Conservation (phyloP, 2,329 filamentous ascomycete genomes). For the Colletotrichum noveboracense region DNA sequence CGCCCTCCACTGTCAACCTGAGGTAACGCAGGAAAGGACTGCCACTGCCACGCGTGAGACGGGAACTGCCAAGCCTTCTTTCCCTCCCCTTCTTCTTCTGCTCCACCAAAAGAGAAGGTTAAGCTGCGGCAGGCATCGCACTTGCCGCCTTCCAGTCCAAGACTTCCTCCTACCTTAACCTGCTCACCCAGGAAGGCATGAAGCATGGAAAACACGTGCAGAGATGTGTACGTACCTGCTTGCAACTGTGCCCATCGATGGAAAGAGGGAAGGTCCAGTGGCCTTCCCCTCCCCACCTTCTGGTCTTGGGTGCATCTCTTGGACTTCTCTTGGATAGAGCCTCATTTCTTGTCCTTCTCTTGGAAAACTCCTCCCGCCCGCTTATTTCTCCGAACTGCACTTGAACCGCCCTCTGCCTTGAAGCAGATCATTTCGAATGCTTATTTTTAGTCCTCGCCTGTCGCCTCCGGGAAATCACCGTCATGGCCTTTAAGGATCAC, state of each 20-base stretch:
- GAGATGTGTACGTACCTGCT: neutral
- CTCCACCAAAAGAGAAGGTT: neutral
- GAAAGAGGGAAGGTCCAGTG: neutral
- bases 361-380: neutral
- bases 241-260: neutral
- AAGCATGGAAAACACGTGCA: neutral
- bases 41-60: neutral
- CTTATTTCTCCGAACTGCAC: neutral
- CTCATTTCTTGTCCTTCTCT: conserved; percentile 13
- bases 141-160: neutral
- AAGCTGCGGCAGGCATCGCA: neutral
- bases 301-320: conserved; percentile 16
- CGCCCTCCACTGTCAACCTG: neutral
- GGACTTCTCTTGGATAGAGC: conserved; percentile 6
- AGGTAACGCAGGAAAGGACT: neutral
- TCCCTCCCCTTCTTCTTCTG: neutral
- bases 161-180: neutral
- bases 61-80: neutral
- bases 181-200: neutral
- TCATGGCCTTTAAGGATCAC: neutral
- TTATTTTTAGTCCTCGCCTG: neutral
- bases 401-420: neutral
- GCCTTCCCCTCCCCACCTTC: neutral
- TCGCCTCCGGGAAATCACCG: neutral
- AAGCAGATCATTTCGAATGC: conserved; percentile 3